Evolutionary conservation across 805 yeast species (phyloP), one percentile per base, ranked within the genome.

Genomic region (Nakazawaea molendinolei): DNA sequence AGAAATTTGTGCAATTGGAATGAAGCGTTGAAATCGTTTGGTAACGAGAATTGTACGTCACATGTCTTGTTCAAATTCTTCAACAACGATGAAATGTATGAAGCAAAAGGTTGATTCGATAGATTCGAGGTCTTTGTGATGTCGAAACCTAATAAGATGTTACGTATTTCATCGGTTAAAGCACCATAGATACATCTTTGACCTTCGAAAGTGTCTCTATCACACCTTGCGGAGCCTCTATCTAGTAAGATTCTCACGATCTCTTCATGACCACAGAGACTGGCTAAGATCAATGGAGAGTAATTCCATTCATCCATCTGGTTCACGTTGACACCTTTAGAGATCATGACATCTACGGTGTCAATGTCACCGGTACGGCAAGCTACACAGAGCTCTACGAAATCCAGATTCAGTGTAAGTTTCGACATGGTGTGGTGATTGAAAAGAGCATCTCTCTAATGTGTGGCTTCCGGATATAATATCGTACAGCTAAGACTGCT

Each of bases 161-260:
- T 67, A 31, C 87, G 56, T 19, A 84, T 84, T 4, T 61, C 53
- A 49, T 81, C 86, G 13, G 70, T 84, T 38, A 84, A 56, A 0
- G 94, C 92, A 2, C 89, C 92, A 49, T 84, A 82, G 2, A 83
- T 65, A 45, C 90, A 82, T 29, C 83, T 38, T 9, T 80, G 85
- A 3, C 94, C 92, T 52, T 82, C 84, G 49, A 76, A 76, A n/a
- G 87, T 78, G 50, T 83, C 90, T 48, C 86, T 66, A 53, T 81
- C 89, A 53, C 90, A 82, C 6, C 76, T 65, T 0, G 92, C 86
- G 7, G 30, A 25, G 6, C 95, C 95, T 30, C 75, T 58, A 30
- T 71, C 65, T 8, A 84, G 59, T 16, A 84, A 57, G 33, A 77
- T 53, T 36, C 60, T 63, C n/a, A 84, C 92, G 4, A 84, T 66